Evolutionary conservation across 768 basidiomycete genomes (phyloP).

Genomic region (Suillus tomentosus): DNA sequence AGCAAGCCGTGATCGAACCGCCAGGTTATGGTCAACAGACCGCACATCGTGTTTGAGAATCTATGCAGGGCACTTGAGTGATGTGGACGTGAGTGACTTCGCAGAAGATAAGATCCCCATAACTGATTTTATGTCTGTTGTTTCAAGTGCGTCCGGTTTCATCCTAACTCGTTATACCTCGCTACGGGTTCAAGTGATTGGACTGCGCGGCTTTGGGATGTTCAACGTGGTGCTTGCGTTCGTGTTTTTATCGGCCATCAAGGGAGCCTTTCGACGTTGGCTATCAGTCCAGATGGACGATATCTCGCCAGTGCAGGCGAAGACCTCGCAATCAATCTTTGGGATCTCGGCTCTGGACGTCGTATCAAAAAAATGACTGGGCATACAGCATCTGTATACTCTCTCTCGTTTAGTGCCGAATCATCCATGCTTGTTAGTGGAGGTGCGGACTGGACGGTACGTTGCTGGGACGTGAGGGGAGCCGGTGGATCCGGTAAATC

Average conservation of each 20-base stretch:
- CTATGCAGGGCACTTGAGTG: constrained; percentile 94
- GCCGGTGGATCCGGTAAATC: constrained; percentile 67
- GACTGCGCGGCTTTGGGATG: constrained; percentile 97
- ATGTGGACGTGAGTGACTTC: constrained; percentile 82
- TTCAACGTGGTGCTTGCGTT: constrained; percentile 92
- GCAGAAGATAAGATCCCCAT: constrained; percentile 1
- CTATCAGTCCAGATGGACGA: constrained; percentile 91
- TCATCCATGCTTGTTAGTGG: constrained; percentile 90
- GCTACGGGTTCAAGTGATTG: constrained; percentile 97
- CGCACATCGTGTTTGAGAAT: constrained; percentile 82
- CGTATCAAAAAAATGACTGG: constrained; percentile 97
- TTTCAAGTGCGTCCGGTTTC: constrained; percentile 86
- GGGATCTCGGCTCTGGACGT: constrained; percentile 95
- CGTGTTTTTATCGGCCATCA: constrained; percentile 96
- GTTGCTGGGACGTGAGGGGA: constrained; percentile 96
- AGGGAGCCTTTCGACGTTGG: constrained; percentile 81
- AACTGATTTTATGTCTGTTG: constrained; percentile 8
- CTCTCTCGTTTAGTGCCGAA: constrained; percentile 90
- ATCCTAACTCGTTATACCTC: constrained; percentile 96
- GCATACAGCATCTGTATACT: constrained; percentile 86
- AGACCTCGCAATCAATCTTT: constrained; percentile 91
- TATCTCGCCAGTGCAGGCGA: constrained; percentile 93
- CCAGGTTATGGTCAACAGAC: constrained; percentile 95
- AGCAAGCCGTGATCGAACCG: constrained; percentile 90
- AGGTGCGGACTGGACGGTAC: constrained; percentile 91